Base-by-base conservation (phyloP, 768 basidiomycete species). In the Dioszegia crocea region DNA sequence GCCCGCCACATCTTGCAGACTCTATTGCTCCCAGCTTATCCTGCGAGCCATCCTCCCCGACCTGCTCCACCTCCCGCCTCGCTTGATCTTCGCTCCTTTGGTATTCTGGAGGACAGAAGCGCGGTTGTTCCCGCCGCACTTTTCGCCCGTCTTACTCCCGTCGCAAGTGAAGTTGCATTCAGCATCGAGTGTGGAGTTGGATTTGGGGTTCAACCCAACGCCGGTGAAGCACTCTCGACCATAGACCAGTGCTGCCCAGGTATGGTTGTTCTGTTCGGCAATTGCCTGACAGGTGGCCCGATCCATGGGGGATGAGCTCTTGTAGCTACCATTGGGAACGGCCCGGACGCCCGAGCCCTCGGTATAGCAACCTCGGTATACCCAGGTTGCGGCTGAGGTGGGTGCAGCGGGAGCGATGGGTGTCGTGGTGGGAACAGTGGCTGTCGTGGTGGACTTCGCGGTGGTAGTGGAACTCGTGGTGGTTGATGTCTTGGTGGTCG, bases 401-500 rank as follows among this genome's bases (percentile, higher is more conserved):
- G 46, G 49, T n/a, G 59, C 26, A 12, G 56, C 41, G 11, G 52
- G 3, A 41, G 52, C 5, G 39, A 39, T 54, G 9, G 52, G 11
- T 30, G 46, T 8, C 2, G 24, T 41, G n/a, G 38, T 9, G 36
- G 33, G 23, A 30, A n/a, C n/a, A n/a, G n/a, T n/a, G n/a, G n/a
- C n/a, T n/a, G n/a, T n/a, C n/a, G n/a, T n/a, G n/a, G n/a, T n/a
- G n/a, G n/a, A n/a, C n/a, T n/a, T n/a, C n/a, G n/a, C n/a, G n/a
- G n/a, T n/a, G n/a, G n/a, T n/a, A n/a, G n/a, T n/a, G n/a, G n/a
- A n/a, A n/a, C n/a, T n/a, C n/a, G 79, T 73, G 2, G 76, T 71
- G 52, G 89, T 80, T 68, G 89, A 91, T 10, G 69, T 72, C 63
- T 86, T 78, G 43, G 87, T 81, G 0, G 88, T 90, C 60, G 79